Conservation (phyloP, 176 grass and related monocot species). For the Eragrostis nindensis region DNA sequence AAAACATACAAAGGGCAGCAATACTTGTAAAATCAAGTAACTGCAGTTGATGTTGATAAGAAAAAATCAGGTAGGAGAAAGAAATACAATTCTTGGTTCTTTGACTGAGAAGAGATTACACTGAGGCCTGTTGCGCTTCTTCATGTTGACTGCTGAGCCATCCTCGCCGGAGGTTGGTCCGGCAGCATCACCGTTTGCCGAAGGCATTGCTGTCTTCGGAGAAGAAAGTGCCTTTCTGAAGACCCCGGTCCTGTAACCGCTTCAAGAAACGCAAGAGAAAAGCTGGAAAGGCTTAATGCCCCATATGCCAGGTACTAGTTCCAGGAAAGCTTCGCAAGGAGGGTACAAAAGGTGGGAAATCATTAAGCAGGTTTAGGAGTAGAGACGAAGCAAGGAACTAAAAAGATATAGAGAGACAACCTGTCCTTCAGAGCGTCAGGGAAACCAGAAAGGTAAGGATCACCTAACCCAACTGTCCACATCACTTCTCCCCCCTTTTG, state of each 20-base stretch:
- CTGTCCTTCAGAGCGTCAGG: slow-evolving; percentile 11
- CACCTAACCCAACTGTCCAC: slow-evolving; percentile 47
- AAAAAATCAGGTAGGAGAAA: slow-evolving; percentile 16
- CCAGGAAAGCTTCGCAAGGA: slow-evolving; percentile 25
- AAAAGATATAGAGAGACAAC: slow-evolving; percentile 34
- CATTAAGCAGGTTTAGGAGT: slow-evolving; percentile 43
- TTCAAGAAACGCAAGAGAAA: slow-evolving; percentile 27
- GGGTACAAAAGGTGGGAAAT: slow-evolving; percentile 28
- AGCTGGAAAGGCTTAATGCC: slow-evolving; percentile 1
- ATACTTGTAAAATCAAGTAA: background rate
- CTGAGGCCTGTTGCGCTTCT: slow-evolving; percentile 48
- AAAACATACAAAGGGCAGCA: background rate
- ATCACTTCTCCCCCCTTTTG: slow-evolving; percentile 6
- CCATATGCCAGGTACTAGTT: background rate
- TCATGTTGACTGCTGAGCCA: background rate
- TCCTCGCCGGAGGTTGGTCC: background rate
- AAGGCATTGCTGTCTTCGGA: background rate
- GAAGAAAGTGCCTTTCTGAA: slow-evolving; percentile 2
- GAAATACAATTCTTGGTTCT: slow-evolving; percentile 14
- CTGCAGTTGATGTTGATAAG: background rate
- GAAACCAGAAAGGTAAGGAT: slow-evolving; percentile 53
- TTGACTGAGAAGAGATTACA: slow-evolving; percentile 44
- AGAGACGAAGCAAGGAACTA: slow-evolving; percentile 53
- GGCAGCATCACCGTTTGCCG: background rate
- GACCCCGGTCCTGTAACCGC: background rate